Evolutionary conservation across 371 early-diverging fungal species (phyloP).

Genomic region (Lichtheimia hyalospora): DNA sequence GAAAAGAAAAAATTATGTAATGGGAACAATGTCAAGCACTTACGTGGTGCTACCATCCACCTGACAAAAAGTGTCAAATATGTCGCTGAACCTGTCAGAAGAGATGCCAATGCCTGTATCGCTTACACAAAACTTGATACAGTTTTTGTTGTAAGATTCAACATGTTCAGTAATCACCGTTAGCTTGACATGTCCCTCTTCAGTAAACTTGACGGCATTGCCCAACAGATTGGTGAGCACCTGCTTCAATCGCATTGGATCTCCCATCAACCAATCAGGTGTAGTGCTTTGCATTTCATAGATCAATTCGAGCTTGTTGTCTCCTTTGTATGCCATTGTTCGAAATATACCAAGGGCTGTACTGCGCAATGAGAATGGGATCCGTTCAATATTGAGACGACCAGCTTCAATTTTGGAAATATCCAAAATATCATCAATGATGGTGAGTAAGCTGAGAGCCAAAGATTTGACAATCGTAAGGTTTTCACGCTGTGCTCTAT

Average conservation of each 20-base stretch:
- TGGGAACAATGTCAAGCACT: constrained; percentile 3
- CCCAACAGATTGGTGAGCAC: constrained; percentile 83
- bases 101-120: constrained; percentile 89
- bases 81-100: constrained; percentile 64
- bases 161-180: constrained; percentile 30
- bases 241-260: constrained; percentile 75
- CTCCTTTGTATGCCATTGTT: constrained; percentile 66
- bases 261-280: constrained; percentile 72
- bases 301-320: constrained; percentile 65
- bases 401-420: constrained; percentile 85
- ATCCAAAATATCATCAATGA: constrained; percentile 83
- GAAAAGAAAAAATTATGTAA: neutral
- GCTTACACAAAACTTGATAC: constrained; percentile 65
- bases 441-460: constrained; percentile 67
- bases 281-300: constrained; percentile 64
- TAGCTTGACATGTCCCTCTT: constrained; percentile 50
- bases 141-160: constrained; percentile 38
- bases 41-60: constrained; percentile 81
- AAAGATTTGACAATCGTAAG: constrained; percentile 69
- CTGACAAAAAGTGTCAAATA: constrained; percentile 86
- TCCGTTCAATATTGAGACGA: constrained; percentile 68
- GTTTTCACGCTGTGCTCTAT: constrained; percentile 74
- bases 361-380: constrained; percentile 65
- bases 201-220: constrained; percentile 86
- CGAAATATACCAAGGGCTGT: constrained; percentile 66